These are phyloP conservation scores for Trichoderma polysporum DNA, from an alignment of 2,329 filamentous ascomycete species.

Conservation along the genomic window DNA sequence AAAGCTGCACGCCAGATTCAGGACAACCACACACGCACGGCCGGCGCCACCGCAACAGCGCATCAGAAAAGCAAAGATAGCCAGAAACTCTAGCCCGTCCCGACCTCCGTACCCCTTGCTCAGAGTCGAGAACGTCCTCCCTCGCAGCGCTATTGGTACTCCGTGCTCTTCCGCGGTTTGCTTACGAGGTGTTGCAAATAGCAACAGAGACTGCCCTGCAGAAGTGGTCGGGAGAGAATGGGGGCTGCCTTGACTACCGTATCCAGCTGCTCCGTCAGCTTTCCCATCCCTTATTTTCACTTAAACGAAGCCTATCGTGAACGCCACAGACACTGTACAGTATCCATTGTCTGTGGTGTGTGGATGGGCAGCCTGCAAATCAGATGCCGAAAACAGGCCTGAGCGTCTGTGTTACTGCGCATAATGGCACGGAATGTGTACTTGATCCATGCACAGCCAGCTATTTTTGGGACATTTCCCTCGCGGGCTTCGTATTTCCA, in stretches of 20 bases:
- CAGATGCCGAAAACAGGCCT: not conserved
- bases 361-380: constrained; percentile 4
- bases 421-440: not conserved
- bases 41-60: constrained; percentile 17
- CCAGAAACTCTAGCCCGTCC: not conserved
- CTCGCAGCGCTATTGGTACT: not conserved
- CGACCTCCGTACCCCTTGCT: constrained; percentile 9
- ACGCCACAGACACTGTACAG: not conserved
- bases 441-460: not conserved
- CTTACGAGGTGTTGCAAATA: not conserved
- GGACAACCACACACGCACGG: constrained; percentile 11
- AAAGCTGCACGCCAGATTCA: constrained; percentile 13
- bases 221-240: not conserved
- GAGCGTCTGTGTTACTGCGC: not conserved
- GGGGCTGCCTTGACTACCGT: not conserved
- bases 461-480: constrained; percentile 10
- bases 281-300: not conserved
- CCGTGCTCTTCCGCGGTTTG: not conserved
- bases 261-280: not conserved
- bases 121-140: not conserved
- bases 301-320: constrained; percentile 4
- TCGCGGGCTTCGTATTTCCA: constrained; percentile 3
- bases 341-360: not conserved
- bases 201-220: not conserved
- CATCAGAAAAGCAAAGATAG: constrained; percentile 3